phyloP scores from a whole-genome alignment of 345 rosid species.

The Nasturtium officinale region DNA sequence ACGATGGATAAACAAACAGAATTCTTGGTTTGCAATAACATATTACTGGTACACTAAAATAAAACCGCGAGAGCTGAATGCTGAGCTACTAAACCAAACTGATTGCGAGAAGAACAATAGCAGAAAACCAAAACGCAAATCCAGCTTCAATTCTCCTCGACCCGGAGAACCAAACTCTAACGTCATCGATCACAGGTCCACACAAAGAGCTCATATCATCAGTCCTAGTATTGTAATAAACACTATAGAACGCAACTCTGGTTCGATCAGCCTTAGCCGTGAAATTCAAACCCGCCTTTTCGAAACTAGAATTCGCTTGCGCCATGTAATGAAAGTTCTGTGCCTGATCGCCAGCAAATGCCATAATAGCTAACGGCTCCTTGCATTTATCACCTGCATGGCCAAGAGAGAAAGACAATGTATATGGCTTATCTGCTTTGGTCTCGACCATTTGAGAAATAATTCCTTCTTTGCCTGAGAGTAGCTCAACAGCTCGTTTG shows the following conservation, averaged over 20 bases:
- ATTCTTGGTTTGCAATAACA: slow-evolving; percentile 31
- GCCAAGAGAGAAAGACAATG: slow-evolving; percentile 68
- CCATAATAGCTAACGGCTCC: slow-evolving; percentile 87
- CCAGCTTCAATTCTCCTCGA: slow-evolving; percentile 46
- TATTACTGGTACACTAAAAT: neutral
- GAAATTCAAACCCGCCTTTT: slow-evolving; percentile 63
- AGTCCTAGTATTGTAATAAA: slow-evolving; percentile 87
- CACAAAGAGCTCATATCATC: slow-evolving; percentile 98
- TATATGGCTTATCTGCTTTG: slow-evolving; percentile 55
- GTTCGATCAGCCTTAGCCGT: slow-evolving; percentile 90
- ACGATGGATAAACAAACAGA: neutral
- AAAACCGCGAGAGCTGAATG: slow-evolving; percentile 9
- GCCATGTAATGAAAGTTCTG: slow-evolving; percentile 78
- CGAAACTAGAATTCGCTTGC: slow-evolving; percentile 71
- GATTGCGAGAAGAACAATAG: slow-evolving; percentile 35
- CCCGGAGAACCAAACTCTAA: slow-evolving; percentile 75
- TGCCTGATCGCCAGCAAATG: slow-evolving; percentile 92
- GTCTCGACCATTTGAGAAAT: slow-evolving; percentile 95
- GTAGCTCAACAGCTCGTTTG: slow-evolving; percentile 82
- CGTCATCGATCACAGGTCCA: slow-evolving; percentile 95
- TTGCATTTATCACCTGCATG: slow-evolving; percentile 91
- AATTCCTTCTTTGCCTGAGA: slow-evolving; percentile 97
- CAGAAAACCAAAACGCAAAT: slow-evolving; percentile 45
- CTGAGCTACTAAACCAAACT: slow-evolving; percentile 45
- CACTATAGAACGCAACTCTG: slow-evolving; percentile 83